Conservation (phyloP, 352 stramenopile genomes). For the Blastocystis sp. region DNA sequence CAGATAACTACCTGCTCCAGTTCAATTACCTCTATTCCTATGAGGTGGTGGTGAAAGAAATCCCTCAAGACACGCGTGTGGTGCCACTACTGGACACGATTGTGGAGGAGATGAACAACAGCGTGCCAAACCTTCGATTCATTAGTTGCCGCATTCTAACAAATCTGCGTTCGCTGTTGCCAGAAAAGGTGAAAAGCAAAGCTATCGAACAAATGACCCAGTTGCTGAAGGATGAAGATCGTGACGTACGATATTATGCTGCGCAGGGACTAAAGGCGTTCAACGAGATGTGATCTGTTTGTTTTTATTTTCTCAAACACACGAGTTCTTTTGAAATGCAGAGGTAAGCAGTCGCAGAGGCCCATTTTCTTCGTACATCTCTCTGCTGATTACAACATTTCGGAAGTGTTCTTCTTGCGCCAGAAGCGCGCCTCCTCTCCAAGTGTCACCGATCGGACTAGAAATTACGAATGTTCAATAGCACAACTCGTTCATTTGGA, state of each 20-base stretch:
- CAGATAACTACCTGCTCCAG: constrained; percentile 14
- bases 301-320: constrained; percentile 17
- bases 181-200: constrained; percentile 3
- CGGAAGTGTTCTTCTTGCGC: background rate
- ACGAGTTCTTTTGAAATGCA: background rate
- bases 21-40: constrained; percentile 46
- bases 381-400: background rate
- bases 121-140: constrained; percentile 39
- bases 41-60: background rate
- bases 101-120: constrained; percentile 16
- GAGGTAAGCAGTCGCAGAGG: background rate
- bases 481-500: background rate
- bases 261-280: background rate
- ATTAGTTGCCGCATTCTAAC: constrained; percentile 36
- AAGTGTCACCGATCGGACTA: constrained; percentile 23
- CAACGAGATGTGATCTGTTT: background rate
- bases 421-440: background rate
- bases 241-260: constrained; percentile 32
- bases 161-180: background rate
- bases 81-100: background rate
- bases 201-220: constrained; percentile 7
- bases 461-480: background rate
- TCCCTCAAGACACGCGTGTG: background rate
- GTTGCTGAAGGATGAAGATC: constrained; percentile 24
- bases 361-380: constrained; percentile 51